Base-by-base conservation (phyloP, 352 stramenopile species). In the Lagenidium sp. region DNA sequence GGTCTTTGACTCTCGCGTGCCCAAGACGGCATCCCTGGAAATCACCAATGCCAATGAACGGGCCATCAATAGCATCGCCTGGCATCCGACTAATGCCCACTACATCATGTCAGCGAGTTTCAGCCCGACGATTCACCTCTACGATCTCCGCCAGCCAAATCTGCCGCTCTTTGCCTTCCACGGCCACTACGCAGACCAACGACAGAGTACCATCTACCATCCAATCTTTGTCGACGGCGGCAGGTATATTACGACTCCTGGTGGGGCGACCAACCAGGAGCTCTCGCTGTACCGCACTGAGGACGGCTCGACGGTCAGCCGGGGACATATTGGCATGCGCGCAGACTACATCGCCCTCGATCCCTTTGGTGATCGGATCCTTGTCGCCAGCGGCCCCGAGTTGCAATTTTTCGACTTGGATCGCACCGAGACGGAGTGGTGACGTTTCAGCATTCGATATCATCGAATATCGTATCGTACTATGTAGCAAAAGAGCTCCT, bases 51-150 rank as follows among this genome's bases (percentile, higher is more conserved):
- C 57, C 2, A 65, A 82, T 45, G 29, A 39, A 2, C 50, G 66
- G 8, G 69, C 55, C 21, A 75, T 82, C 30, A 82, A 79, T 44
- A 79, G 69, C 38, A 64, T 82, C 13, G 57, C 63, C 31, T 82
- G 68, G 35, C 63, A 82, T 46, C 66, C 69, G 4, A 59, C 44
- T 3, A 31, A 79, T 19, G 58, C 56, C n/a, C 56, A 79, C 36
- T 48, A 65, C 25, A 20, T 82, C 5, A 15, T 79, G 8, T 68
- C 60, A 13, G 63, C 69, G 39, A 61, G 66, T 10, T 77, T 77
- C 41, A 66, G 79, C 16, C 44, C 60, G 6, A 42, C 66, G 15
- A 62, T 82, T 36, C 67, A 70, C 38, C 40, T 82, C 23, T 70
- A 70, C 30, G 69, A 82, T 29, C 38, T 82, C 16, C 55, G 69